Percentiles rank a stretch among this genome's conserved stretches.
These are phyloP conservation scores for Psilocybe subaeruginosa DNA, from an alignment of 768 basidiomycete genomes.

Conservation along the genomic window DNA sequence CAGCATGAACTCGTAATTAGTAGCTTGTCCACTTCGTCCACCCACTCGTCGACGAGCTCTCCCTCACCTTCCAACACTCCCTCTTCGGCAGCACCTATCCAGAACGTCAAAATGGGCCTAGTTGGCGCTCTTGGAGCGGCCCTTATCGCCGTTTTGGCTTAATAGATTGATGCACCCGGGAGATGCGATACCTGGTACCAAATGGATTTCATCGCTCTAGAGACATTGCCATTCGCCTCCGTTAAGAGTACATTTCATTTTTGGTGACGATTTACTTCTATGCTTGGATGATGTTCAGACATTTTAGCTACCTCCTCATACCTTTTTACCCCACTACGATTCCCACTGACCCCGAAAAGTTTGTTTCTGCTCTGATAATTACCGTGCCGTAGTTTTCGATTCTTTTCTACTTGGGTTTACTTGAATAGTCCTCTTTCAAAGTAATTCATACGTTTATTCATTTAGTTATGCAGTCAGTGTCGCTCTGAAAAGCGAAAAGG, in stretches of 20 bases:
- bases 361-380: not conserved
- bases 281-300: not conserved
- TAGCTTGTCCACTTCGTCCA: not conserved
- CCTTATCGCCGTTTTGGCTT: slow-evolving; percentile 13
- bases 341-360: not conserved
- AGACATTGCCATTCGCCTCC: not conserved
- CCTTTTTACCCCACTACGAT: not conserved
- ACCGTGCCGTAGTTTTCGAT: not conserved
- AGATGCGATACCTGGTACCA: not conserved
- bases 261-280: not conserved
- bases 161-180: not conserved
- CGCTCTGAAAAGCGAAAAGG: not conserved
- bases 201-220: not conserved
- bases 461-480: not conserved
- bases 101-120: slow-evolving; percentile 8
- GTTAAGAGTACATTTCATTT: not conserved
- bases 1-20: not conserved
- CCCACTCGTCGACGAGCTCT: not conserved
- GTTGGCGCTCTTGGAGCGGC: slow-evolving; percentile 11
- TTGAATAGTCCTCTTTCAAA: not conserved
- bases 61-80: slow-evolving; percentile 18
- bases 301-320: not conserved
- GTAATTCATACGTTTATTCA: not conserved
- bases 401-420: not conserved
- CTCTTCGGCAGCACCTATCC: slow-evolving; percentile 22